phyloP scores from a whole-genome alignment of 2,329 filamentous ascomycete species.

The Stagonosporopsis chrysanthemi region DNA sequence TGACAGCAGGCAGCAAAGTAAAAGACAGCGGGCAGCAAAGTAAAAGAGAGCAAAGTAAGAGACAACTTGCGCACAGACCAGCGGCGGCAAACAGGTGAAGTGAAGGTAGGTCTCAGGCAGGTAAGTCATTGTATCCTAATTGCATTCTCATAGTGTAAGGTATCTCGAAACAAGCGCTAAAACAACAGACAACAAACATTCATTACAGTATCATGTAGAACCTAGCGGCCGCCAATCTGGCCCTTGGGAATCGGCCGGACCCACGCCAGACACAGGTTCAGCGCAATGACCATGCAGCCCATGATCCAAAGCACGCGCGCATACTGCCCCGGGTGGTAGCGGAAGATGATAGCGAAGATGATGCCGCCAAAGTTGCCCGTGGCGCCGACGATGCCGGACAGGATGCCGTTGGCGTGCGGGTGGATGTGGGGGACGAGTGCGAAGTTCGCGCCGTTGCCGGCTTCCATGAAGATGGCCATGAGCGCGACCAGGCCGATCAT shows the following conservation, averaged over 20 bases:
- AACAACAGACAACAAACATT: slow-evolving; percentile 5
- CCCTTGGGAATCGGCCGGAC: slow-evolving; percentile 65
- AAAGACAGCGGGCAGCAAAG: too few species aligned
- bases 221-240: slow-evolving; percentile 57
- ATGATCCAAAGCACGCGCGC: slow-evolving; percentile 80
- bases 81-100: background rate
- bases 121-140: background rate
- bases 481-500: slow-evolving; percentile 81
- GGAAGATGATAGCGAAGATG: slow-evolving; percentile 82
- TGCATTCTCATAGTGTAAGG: slow-evolving; percentile 8
- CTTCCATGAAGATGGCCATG: slow-evolving; percentile 83
- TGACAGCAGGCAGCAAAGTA: too few species aligned
- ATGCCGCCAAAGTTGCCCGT: slow-evolving; percentile 86
- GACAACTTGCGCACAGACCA: too few species aligned
- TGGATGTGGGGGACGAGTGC: slow-evolving; percentile 86
- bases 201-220: background rate
- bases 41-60: too few species aligned
- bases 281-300: slow-evolving; percentile 73
- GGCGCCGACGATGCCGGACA: slow-evolving; percentile 81
- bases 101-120: background rate
- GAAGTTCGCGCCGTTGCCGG: slow-evolving; percentile 86
- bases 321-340: slow-evolving; percentile 75
- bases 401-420: slow-evolving; percentile 79
- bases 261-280: slow-evolving; percentile 73
- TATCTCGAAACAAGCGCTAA: slow-evolving; percentile 20